These are phyloP conservation scores for Candida taoyuanica DNA, from an alignment of 805 yeast genomes.

Conservation along the genomic window DNA sequence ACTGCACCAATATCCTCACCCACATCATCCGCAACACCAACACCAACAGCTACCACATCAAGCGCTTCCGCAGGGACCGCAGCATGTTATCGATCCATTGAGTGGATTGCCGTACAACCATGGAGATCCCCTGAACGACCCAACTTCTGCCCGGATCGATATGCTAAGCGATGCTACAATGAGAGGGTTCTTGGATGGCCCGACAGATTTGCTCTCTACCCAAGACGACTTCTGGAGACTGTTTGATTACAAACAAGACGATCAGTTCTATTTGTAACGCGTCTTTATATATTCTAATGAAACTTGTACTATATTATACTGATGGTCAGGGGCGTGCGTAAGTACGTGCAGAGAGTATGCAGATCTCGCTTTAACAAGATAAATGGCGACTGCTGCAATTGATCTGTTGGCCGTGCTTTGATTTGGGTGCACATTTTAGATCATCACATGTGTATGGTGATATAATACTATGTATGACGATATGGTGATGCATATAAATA, in stretches of 20 bases:
- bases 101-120: neutral
- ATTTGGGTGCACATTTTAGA: too few relatives aligned
- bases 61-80: too few relatives aligned
- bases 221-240: slow-evolving; percentile 26
- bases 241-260: slow-evolving; percentile 26
- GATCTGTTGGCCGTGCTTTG: too few relatives aligned
- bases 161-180: slow-evolving; percentile 23
- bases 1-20: neutral
- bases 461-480: too few relatives aligned
- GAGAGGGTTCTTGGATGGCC: slow-evolving; percentile 22
- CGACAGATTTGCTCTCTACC: slow-evolving; percentile 12
- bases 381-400: too few relatives aligned
- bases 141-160: slow-evolving; percentile 15
- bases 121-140: neutral
- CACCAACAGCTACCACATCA: neutral
- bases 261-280: slow-evolving; percentile 22
- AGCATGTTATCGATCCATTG: neutral
- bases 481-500: too few relatives aligned
- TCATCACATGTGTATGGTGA: too few relatives aligned
- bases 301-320: too few relatives aligned
- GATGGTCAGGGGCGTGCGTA: too few relatives aligned
- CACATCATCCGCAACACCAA: neutral
- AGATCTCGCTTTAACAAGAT: too few relatives aligned
- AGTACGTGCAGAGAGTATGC: too few relatives aligned
- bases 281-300: neutral